Conservation (phyloP, 1,139 yeast genomes). For the Candida sanyaensis region DNA sequence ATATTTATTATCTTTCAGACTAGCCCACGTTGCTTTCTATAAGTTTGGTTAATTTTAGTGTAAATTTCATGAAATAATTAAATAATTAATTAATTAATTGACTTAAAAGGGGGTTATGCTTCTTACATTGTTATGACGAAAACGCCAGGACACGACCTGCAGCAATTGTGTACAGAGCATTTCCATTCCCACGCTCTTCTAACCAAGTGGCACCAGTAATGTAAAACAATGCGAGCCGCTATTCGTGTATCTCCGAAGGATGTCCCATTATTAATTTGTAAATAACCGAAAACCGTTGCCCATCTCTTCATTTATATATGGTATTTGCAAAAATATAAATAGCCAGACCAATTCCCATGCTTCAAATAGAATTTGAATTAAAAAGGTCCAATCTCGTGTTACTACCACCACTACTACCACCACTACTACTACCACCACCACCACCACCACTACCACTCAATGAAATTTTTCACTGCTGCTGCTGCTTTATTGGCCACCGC, state of each 20-base stretch:
- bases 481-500: conserved; percentile 12
- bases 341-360: background rate
- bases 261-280: background rate
- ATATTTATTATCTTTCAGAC: background rate
- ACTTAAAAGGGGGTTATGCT: background rate
- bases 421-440: too few relatives aligned
- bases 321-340: background rate
- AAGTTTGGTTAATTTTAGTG: background rate
- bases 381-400: too few relatives aligned
- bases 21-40: background rate
- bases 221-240: background rate
- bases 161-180: background rate
- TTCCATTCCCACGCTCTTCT: too few relatives aligned
- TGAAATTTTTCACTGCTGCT: conserved; percentile 14
- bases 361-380: too few relatives aligned
- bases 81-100: too few relatives aligned
- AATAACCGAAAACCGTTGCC: background rate
- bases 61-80: background rate
- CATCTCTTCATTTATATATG: background rate
- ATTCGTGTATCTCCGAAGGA: background rate
- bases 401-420: too few relatives aligned
- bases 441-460: background rate
- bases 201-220: background rate
- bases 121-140: too few relatives aligned
- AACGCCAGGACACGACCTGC: background rate